Percentiles rank a stretch among this genome's conserved stretches.
phyloP scores from a whole-genome alignment of 2,329 filamentous ascomycete genomes.

The Fusarium sp. region DNA sequence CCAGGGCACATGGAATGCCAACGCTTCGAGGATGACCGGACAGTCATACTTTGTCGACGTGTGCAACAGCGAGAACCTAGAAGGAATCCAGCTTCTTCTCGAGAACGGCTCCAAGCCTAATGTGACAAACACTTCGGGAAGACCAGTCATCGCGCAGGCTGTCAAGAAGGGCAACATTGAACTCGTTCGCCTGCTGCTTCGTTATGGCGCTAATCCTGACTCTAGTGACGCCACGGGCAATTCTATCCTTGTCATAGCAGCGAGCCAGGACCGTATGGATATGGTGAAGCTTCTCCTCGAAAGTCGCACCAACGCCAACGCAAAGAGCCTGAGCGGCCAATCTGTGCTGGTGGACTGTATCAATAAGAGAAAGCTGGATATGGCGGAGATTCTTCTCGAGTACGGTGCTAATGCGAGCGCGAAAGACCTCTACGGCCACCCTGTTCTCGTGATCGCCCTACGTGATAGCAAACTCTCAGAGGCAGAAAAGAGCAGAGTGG shows the following conservation, averaged over 20 bases:
- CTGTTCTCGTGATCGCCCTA: conserved; percentile 51
- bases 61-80: conserved; percentile 43
- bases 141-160: conserved; percentile 48
- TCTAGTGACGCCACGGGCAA: conserved; percentile 50
- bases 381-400: conserved; percentile 52
- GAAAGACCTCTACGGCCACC: conserved; percentile 51
- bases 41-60: conserved; percentile 52
- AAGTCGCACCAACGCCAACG: conserved; percentile 52
- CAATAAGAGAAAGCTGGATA: conserved; percentile 50
- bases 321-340: conserved; percentile 49
- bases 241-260: conserved; percentile 51
- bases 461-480: conserved; percentile 45
- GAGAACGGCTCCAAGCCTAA: conserved; percentile 51
- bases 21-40: conserved; percentile 49
- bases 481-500: conserved; percentile 46
- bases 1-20: conserved; percentile 50
- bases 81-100: conserved; percentile 50
- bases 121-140: conserved; percentile 45
- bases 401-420: conserved; percentile 53
- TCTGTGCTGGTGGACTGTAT: conserved; percentile 54
- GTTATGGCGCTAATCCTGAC: conserved; percentile 55
- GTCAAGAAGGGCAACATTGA: conserved; percentile 49
- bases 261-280: conserved; percentile 47
- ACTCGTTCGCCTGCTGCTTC: conserved; percentile 50
- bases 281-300: conserved; percentile 54